phyloP scores from a whole-genome alignment of 768 basidiomycete genomes.

The Mycena galopus region DNA sequence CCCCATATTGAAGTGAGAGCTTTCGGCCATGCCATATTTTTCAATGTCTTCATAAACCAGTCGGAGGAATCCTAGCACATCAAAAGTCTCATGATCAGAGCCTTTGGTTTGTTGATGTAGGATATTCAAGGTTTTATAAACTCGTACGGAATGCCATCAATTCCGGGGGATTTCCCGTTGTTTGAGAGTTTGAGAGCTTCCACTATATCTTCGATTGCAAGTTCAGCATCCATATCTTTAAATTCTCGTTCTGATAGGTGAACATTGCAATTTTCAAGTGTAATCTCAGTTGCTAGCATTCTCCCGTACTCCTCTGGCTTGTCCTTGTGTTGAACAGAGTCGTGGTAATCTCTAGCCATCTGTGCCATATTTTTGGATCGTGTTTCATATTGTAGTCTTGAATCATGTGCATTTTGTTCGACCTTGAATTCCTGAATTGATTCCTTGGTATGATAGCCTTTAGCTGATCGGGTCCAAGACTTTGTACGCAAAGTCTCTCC shows the following conservation, averaged over 20 bases:
- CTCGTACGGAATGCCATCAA: background rate
- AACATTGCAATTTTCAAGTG: conserved; percentile 6
- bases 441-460: conserved; percentile 1
- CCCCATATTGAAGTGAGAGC: background rate
- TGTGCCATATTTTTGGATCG: conserved; percentile 4
- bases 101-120: background rate
- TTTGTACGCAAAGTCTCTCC: background rate
- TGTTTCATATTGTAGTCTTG: background rate
- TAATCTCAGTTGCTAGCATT: conserved; percentile 8
- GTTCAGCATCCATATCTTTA: background rate
- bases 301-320: conserved; percentile 5
- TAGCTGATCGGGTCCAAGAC: background rate
- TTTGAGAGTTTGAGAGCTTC: background rate
- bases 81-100: background rate
- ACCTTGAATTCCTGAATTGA: conserved; percentile 13
- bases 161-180: background rate
- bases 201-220: background rate
- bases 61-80: background rate
- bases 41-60: conserved; percentile 4
- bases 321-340: conserved; percentile 5
- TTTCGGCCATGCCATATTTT: background rate
- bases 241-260: background rate
- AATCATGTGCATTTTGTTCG: background rate
- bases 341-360: conserved; percentile 17
- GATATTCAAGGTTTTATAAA: conserved; percentile 6